Conservation (phyloP, 2,329 filamentous ascomycete genomes). For the Neofusicoccum umdonicola region DNA sequence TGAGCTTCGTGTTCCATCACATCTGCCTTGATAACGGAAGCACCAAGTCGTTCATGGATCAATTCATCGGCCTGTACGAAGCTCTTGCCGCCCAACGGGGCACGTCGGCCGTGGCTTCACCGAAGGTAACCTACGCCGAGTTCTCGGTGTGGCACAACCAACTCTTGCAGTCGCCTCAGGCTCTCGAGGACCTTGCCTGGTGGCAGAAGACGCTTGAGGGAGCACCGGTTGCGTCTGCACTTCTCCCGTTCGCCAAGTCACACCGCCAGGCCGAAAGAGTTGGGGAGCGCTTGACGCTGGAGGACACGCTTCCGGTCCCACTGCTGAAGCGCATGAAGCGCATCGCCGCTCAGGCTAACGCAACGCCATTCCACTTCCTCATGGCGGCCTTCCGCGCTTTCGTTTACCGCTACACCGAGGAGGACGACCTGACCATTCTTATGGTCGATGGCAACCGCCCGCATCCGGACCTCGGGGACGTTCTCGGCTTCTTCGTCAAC, state of each 20-base stretch:
- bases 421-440: constrained; percentile 47
- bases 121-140: constrained; percentile 23
- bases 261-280: constrained; percentile 18
- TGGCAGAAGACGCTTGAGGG: constrained; percentile 21
- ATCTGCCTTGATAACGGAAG: constrained; percentile 35
- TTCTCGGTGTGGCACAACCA: constrained; percentile 27
- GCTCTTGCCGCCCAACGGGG: constrained; percentile 22
- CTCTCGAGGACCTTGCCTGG: constrained; percentile 20
- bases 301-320: constrained; percentile 19
- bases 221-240: constrained; percentile 16
- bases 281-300: constrained; percentile 20
- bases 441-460: constrained; percentile 46
- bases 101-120: constrained; percentile 21
- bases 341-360: constrained; percentile 24
- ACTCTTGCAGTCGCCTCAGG: constrained; percentile 19
- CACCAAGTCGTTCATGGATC: constrained; percentile 26
- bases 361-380: constrained; percentile 48
- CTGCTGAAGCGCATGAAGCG: constrained; percentile 28
- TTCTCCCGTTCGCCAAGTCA: constrained; percentile 22
- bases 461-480: constrained; percentile 33
- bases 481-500: constrained; percentile 51
- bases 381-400: constrained; percentile 41
- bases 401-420: constrained; percentile 35
- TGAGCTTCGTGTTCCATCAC: constrained; percentile 34
- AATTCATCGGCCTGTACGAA: constrained; percentile 23